Evolutionary conservation across 805 yeast species (phyloP), one percentile per base, ranked within the genome.

Genomic region (Kazachstania taianensis): DNA sequence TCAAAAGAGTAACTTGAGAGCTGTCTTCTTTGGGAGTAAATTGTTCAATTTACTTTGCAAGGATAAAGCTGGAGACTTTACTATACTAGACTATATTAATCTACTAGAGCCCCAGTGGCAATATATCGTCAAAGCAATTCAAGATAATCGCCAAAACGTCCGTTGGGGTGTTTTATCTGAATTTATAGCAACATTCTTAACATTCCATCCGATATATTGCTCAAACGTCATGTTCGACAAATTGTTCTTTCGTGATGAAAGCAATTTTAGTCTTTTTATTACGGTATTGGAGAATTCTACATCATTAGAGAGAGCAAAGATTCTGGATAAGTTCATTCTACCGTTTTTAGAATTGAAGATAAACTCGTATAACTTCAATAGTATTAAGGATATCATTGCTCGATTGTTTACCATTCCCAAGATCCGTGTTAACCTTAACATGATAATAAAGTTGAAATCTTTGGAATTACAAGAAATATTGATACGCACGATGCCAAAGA

Each of bases 11-110:
- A 37, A 33, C 19, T 30, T 56, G 3, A 50, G 46, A 25, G 32
- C 58, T 1, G 10, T 48, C 0, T 43, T 57, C 20, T 57, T 55
- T 44, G 63, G 63, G 1, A 57, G 62, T 35, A 56, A 43, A 34
- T n/a, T 57, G 5, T 55, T 46, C 30, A 59, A 58, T 40, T 19
- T 46, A 5, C 28, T 57, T n/a, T n/a, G n/a, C n/a, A n/a, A n/a
- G n/a, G n/a, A n/a, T n/a, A n/a, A n/a, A n/a, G 32, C 44, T 3
- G 19, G 38, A 2, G 43, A 42, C 4, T 29, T 48, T 6, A 42
- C 39, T 31, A 46, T 55, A 23, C 18, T 45, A 2, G 40, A 44
- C 7, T 57, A 52, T 27, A 29, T 53, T 27, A 44, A 44, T 4
- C 13, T 42, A 10, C 13, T 56, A 22, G 27, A 23, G 10, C 20